These are phyloP conservation scores for Batrachochytrium dendrobatidis DNA, from an alignment of 371 early-diverging fungal genomes.

Conservation along the genomic window DNA sequence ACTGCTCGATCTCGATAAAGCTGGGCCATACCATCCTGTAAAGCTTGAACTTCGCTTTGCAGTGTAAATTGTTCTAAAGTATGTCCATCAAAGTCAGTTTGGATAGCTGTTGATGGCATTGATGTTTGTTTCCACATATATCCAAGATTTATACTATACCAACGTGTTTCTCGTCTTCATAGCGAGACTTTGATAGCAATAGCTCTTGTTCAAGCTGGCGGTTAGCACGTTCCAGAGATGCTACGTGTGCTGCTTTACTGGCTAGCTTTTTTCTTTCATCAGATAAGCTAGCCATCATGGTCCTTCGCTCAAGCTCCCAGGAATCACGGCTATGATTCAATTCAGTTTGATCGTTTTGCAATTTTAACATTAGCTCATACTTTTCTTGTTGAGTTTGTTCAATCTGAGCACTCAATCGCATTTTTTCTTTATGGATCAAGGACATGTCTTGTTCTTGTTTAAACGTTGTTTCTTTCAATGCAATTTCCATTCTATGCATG, in stretches of 20 bases:
- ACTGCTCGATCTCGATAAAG: not conserved
- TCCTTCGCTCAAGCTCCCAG: not conserved
- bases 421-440: not conserved
- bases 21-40: not conserved
- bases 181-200: not conserved
- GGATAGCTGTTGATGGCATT: too few relatives aligned
- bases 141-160: not conserved
- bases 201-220: constrained; percentile 1
- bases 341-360: not conserved
- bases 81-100: not conserved
- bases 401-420: not conserved
- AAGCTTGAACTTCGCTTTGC: not conserved
- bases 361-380: not conserved
- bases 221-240: constrained; percentile 1
- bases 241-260: not conserved
- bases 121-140: not conserved
- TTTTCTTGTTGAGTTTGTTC: not conserved
- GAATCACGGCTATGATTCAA: not conserved
- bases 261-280: not conserved
- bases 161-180: not conserved
- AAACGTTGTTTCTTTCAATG: not conserved
- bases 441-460: constrained; percentile 1
- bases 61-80: not conserved
- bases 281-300: not conserved
- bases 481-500: not conserved